These are phyloP conservation scores for Paxillus involutus DNA, from an alignment of 768 basidiomycete species.

Conservation along the genomic window DNA sequence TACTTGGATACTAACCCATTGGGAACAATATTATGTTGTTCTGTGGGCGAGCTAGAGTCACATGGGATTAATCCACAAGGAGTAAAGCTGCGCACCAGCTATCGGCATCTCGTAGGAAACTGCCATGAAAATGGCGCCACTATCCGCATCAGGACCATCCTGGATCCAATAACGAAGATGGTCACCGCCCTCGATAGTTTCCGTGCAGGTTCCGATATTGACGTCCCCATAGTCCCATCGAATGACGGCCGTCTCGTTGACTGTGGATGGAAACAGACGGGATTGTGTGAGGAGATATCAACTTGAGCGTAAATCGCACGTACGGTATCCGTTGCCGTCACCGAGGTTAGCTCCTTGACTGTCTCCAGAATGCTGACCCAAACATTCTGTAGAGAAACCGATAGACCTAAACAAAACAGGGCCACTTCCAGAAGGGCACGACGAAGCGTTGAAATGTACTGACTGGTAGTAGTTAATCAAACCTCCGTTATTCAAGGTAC, in stretches of 20 bases:
- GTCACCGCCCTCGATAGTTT: slow-evolving; percentile 83
- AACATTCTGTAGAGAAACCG: slow-evolving; percentile 73
- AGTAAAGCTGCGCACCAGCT: slow-evolving; percentile 39
- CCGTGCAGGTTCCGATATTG: slow-evolving; percentile 79
- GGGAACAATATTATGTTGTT: slow-evolving; percentile 66
- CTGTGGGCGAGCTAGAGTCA: slow-evolving; percentile 27
- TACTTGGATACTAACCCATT: slow-evolving; percentile 51
- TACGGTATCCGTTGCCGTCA: slow-evolving; percentile 74
- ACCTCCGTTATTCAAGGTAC: slow-evolving; percentile 63
- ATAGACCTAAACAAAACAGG: slow-evolving; percentile 46
- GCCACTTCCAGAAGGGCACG: neutral
- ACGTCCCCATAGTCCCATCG: slow-evolving; percentile 84
- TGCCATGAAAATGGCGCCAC: slow-evolving; percentile 76
- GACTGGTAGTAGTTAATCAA: slow-evolving; percentile 81
- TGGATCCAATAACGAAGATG: slow-evolving; percentile 91
- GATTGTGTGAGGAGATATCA: neutral
- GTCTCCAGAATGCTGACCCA: slow-evolving; percentile 75
- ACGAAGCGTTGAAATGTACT: slow-evolving; percentile 26
- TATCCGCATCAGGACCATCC: slow-evolving; percentile 61
- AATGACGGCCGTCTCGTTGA: slow-evolving; percentile 81
- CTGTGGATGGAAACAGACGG: slow-evolving; percentile 35
- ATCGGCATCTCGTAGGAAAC: slow-evolving; percentile 72
- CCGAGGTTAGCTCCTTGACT: slow-evolving; percentile 78
- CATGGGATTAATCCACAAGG: slow-evolving; percentile 9
- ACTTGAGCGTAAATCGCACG: slow-evolving; percentile 22